A percentile compares a stretch with the other conserved stretches of the same genome.
Evolutionary conservation across 495 filamentous ascomycete species (phyloP).

Genomic region (Rostrohypoxylon terebratum): DNA sequence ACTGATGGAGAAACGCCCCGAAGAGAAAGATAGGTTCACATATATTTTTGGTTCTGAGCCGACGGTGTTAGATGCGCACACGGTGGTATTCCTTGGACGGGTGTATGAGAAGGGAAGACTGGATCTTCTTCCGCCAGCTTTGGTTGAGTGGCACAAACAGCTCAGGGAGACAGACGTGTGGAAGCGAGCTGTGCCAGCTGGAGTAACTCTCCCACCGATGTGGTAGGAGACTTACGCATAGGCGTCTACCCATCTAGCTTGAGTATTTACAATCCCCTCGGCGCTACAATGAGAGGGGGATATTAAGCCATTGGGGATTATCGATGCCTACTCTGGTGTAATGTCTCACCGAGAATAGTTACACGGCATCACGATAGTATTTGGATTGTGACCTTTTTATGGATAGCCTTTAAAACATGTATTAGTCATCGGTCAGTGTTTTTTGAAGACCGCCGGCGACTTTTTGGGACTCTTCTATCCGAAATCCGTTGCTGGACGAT

Average conservation of each 20-base stretch:
- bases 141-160: constrained; percentile 10
- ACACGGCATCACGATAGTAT: no score
- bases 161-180: constrained; percentile 14
- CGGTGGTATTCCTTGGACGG: constrained; percentile 4
- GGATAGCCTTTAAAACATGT: neutral
- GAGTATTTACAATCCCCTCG: neutral
- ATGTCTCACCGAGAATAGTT: neutral
- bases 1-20: constrained; percentile 6
- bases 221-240: neutral
- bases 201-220: constrained; percentile 11
- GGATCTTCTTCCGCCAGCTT: constrained; percentile 1
- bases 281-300: no score
- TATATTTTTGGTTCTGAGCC: constrained; percentile 17
- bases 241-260: neutral
- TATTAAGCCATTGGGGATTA: neutral
- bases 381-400: no score
- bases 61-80: constrained; percentile 7
- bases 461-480: neutral
- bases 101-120: constrained; percentile 18
- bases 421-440: neutral
- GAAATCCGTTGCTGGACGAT: neutral
- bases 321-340: neutral
- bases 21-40: constrained; percentile 6
- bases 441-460: neutral
- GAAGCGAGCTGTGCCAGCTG: constrained; percentile 10